Conservation (phyloP, 257 asterid species). For the Solanum appendiculatum region DNA sequence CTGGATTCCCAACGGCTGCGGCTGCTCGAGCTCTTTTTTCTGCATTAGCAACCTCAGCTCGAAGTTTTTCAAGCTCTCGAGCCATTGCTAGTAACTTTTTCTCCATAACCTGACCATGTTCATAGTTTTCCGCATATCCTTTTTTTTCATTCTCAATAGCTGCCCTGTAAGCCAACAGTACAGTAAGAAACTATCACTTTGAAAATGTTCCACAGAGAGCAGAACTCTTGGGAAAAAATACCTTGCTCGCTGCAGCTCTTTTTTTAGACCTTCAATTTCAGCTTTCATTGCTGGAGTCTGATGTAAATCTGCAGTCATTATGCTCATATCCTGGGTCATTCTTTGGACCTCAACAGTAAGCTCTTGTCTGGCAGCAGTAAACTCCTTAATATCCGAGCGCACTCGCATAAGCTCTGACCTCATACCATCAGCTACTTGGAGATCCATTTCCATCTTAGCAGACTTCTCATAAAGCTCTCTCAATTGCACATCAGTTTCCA, state of each 20-base stretch:
- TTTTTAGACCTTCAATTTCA: constrained; percentile 59
- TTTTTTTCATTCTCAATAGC: constrained; percentile 90
- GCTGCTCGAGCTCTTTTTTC: constrained; percentile 74
- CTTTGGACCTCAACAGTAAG: constrained; percentile 64
- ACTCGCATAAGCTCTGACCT: constrained; percentile 83
- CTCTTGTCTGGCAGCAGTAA: constrained; percentile 68
- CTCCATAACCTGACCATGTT: constrained; percentile 89
- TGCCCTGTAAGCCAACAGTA: constrained; percentile 39
- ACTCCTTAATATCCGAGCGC: constrained; percentile 64
- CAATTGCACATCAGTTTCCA: constrained; percentile 60
- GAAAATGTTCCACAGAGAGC: neutral
- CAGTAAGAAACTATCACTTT: neutral
- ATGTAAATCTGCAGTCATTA: constrained; percentile 67
- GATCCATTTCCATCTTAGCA: constrained; percentile 65
- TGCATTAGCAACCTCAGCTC: constrained; percentile 89
- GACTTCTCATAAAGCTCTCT: constrained; percentile 75
- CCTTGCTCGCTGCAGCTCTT: constrained; percentile 79
- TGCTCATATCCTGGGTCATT: constrained; percentile 81
- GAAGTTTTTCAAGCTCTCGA: constrained; percentile 86
- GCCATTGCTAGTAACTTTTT: constrained; percentile 72
- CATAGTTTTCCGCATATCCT: constrained; percentile 83
- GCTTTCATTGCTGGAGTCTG: constrained; percentile 73
- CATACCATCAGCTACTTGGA: constrained; percentile 58
- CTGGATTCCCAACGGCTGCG: constrained; percentile 55
- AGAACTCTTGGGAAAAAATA: constrained; percentile 1